phyloP scores from a whole-genome alignment of 768 basidiomycete species.

The Russula sp. region DNA sequence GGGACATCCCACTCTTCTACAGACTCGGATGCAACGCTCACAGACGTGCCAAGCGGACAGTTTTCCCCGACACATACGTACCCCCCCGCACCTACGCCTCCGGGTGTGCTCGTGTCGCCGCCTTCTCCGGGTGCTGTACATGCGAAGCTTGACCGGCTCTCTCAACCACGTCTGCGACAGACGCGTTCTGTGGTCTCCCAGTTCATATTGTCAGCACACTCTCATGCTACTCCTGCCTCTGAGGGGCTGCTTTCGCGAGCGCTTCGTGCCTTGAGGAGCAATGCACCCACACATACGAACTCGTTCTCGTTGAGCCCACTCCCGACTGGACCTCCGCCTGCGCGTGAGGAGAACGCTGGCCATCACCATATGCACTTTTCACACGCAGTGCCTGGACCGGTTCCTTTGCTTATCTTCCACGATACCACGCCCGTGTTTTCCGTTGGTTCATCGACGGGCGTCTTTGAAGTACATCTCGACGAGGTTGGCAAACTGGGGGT shows the following conservation, averaged over 20 bases:
- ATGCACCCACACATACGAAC: constrained; percentile 13
- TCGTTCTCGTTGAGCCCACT: constrained; percentile 23
- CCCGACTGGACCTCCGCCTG: constrained; percentile 9
- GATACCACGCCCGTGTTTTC: constrained; percentile 67
- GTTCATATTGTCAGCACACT: constrained; percentile 33
- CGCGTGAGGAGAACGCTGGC: not conserved
- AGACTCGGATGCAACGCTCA: constrained; percentile 31
- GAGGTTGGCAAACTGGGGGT: constrained; percentile 59
- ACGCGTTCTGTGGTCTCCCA: constrained; percentile 20
- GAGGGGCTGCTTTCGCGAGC: constrained; percentile 29
- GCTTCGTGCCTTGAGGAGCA: constrained; percentile 26
- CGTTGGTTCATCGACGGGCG: constrained; percentile 50
- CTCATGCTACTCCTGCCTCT: constrained; percentile 20
- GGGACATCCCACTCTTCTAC: constrained; percentile 20
- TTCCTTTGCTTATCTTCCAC: constrained; percentile 58
- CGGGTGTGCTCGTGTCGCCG: constrained; percentile 26
- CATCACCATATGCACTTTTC: not conserved
- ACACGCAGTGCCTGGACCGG: constrained; percentile 28
- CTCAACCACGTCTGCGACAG: constrained; percentile 4
- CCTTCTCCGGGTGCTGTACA: constrained; percentile 30
- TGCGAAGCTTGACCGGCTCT: constrained; percentile 30
- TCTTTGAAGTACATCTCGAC: constrained; percentile 55
- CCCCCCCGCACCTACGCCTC: constrained; percentile 32
- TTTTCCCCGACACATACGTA: constrained; percentile 32
- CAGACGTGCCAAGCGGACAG: constrained; percentile 23